Conservation (phyloP, 371 early-diverging fungal species). For the Fennellomyces sp. region DNA sequence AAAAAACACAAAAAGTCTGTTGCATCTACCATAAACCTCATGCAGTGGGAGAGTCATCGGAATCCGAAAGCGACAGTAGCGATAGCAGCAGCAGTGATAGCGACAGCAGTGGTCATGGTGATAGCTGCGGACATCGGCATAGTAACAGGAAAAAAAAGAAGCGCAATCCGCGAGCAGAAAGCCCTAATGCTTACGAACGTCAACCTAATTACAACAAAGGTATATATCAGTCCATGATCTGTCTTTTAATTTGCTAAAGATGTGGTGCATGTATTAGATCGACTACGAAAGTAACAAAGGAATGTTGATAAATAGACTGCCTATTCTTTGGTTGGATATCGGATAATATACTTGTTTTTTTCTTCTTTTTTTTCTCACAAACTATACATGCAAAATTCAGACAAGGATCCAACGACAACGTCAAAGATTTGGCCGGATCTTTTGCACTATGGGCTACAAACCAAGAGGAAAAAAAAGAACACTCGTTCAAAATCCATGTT, state of each 20-base stretch:
- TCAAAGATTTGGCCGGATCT: conserved; percentile 6
- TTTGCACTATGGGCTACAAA: not conserved
- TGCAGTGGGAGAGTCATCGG: conserved; percentile 72
- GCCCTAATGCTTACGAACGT: conserved; percentile 75
- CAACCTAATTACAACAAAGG: conserved; percentile 59
- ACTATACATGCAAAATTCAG: too few relatives aligned
- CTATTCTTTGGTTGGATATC: not conserved
- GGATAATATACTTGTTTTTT: not conserved
- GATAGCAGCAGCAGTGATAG: conserved; percentile 43
- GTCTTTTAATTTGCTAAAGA: too few relatives aligned
- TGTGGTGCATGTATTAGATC: not conserved
- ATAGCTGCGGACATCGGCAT: conserved; percentile 31
- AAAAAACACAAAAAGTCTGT: conserved; percentile 85
- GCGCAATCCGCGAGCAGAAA: conserved; percentile 51
- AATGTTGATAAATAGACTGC: conserved; percentile 4
- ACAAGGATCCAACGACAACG: conserved; percentile 2
- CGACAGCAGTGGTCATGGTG: conserved; percentile 16
- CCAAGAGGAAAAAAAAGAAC: conserved; percentile 18
- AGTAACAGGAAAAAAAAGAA: conserved; percentile 33
- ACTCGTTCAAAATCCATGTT: conserved; percentile 33
- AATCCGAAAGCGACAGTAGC: conserved; percentile 38
- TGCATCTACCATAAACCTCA: conserved; percentile 85
- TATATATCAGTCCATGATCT: conserved; percentile 3
- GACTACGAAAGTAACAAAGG: not conserved
- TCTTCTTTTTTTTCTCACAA: not conserved